Percentiles rank a stretch among this genome's conserved stretches.
phyloP scores from a whole-genome alignment of 164 flowering plant species.

The Euptelea pleiosperma region DNA sequence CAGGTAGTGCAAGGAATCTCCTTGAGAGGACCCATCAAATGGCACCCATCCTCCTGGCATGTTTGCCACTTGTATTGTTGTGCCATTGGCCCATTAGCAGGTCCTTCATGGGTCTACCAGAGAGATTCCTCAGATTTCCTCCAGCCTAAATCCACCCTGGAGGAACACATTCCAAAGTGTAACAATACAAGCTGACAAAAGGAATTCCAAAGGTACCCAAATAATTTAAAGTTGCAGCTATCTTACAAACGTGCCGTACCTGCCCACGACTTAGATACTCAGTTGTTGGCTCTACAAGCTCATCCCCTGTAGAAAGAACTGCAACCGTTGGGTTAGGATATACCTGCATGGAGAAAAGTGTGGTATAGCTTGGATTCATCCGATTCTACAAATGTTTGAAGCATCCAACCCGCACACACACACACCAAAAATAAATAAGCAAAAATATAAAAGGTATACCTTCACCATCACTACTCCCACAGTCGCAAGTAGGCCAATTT shows the following conservation, averaged over 20 bases:
- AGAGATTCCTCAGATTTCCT: background rate
- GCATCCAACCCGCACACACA: background rate
- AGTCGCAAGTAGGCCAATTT: slow-evolving; percentile 87
- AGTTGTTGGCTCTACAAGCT: slow-evolving; percentile 78
- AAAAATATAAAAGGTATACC: slow-evolving; percentile 36
- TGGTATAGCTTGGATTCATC: background rate
- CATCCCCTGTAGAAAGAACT: slow-evolving; percentile 98
- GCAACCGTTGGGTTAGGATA: slow-evolving; percentile 72
- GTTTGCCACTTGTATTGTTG: too few species aligned
- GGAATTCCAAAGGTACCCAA: background rate
- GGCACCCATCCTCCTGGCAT: background rate
- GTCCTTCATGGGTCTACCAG: background rate
- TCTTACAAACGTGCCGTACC: slow-evolving; percentile 38
- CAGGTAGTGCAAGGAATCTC: background rate
- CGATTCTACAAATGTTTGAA: background rate
- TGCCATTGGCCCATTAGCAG: background rate
- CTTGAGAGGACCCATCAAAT: background rate
- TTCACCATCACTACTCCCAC: slow-evolving; percentile 69
- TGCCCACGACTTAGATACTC: slow-evolving; percentile 71
- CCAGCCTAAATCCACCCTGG: background rate
- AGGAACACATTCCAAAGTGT: background rate
- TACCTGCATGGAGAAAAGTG: slow-evolving; percentile 43
- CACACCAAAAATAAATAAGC: background rate
- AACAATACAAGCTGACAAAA: too few species aligned
- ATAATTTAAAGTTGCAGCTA: slow-evolving; percentile 2